These are phyloP conservation scores for Entomortierella chlamydospora DNA, from an alignment of 192 early-diverging fungal genomes.

Conservation along the genomic window DNA sequence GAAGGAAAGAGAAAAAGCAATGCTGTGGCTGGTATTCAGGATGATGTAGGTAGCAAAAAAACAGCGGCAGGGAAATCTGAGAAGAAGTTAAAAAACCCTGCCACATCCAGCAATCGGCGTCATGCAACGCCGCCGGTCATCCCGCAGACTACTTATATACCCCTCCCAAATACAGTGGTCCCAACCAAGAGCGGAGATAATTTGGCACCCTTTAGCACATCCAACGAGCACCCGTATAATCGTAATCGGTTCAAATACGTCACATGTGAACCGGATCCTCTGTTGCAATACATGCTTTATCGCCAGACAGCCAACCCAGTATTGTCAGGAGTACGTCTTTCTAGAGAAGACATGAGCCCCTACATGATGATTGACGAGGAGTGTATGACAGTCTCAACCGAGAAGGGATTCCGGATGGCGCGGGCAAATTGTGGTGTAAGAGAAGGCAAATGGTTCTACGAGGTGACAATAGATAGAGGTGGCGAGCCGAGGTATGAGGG, in stretches of 20 bases:
- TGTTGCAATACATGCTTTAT: slow-evolving; percentile 59
- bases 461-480: slow-evolving; percentile 63
- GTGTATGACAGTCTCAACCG: slow-evolving; percentile 68
- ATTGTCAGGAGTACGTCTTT: slow-evolving; percentile 58
- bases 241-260: slow-evolving; percentile 70
- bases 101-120: slow-evolving; percentile 10
- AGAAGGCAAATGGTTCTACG: slow-evolving; percentile 74
- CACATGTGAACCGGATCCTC: slow-evolving; percentile 63
- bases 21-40: slow-evolving; percentile 17
- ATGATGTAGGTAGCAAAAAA: slow-evolving; percentile 21
- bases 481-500: slow-evolving; percentile 55
- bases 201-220: slow-evolving; percentile 48
- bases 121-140: slow-evolving; percentile 17
- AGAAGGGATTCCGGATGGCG: slow-evolving; percentile 72
- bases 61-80: slow-evolving; percentile 19
- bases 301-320: slow-evolving; percentile 61
- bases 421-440: slow-evolving; percentile 70
- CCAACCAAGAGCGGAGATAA: slow-evolving; percentile 31
- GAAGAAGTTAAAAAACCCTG: slow-evolving; percentile 16
- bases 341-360: slow-evolving; percentile 69
- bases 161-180: slow-evolving; percentile 44
- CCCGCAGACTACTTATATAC: slow-evolving; percentile 37
- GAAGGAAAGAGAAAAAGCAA: slow-evolving; percentile 46
- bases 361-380: slow-evolving; percentile 67
- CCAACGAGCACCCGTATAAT: slow-evolving; percentile 68